Evolutionary conservation across 805 yeast genomes (phyloP).

Genomic region (Cyberlindnera xylosilytica): DNA sequence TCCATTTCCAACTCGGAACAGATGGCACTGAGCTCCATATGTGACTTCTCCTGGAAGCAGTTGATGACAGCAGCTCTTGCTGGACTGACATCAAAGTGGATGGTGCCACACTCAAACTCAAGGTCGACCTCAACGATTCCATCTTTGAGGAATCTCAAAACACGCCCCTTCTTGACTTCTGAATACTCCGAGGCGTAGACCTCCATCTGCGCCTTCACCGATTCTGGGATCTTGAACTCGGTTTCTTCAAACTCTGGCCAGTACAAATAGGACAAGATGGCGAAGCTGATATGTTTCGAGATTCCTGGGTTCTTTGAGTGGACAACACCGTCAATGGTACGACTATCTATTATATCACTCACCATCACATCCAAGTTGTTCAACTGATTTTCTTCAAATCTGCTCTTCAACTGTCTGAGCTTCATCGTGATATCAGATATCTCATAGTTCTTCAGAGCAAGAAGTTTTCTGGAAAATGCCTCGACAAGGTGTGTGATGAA

Average conservation of each 20-base stretch:
- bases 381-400: conserved; percentile 67
- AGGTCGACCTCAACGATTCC: conserved; percentile 65
- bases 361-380: conserved; percentile 82
- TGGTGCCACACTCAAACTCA: conserved; percentile 43
- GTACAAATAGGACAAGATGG: conserved; percentile 70
- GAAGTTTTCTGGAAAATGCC: conserved; percentile 55
- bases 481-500: conserved; percentile 64
- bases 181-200: conserved; percentile 43
- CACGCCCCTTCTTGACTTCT: conserved; percentile 51
- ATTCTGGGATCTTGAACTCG: conserved; percentile 42
- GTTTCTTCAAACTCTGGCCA: conserved; percentile 58
- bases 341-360: conserved; percentile 61
- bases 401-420: conserved; percentile 51
- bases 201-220: conserved; percentile 39
- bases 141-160: conserved; percentile 49
- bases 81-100: conserved; percentile 53
- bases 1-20: conserved; percentile 39
- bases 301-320: conserved; percentile 24
- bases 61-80: conserved; percentile 65
- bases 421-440: conserved; percentile 38
- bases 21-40: conserved; percentile 33
- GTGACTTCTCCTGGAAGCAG: conserved; percentile 35
- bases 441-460: conserved; percentile 35
- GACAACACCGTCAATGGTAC: conserved; percentile 38
- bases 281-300: conserved; percentile 42